phyloP scores from a whole-genome alignment of 208 protist species.

The Wallacemonas sp. region DNA sequence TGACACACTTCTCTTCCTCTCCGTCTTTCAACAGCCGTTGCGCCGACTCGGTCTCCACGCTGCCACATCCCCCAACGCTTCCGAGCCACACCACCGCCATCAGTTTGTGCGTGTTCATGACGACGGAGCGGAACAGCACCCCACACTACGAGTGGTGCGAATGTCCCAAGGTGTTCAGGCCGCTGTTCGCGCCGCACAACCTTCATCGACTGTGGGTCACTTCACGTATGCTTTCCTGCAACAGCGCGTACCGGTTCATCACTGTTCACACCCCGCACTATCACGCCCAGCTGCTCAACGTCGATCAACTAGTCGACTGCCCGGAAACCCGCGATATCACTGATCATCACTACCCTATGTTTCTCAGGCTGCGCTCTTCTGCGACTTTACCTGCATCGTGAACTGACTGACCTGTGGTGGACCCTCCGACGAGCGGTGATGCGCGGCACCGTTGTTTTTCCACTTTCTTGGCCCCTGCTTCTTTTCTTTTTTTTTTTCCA shows the following conservation, averaged over 20 bases:
- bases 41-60: neutral
- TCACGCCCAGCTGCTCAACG: neutral
- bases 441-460: neutral
- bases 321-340: neutral
- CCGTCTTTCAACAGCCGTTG: too few relatives aligned
- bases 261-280: neutral
- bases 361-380: neutral
- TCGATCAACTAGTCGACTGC: neutral
- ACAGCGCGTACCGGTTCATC: neutral
- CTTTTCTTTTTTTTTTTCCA: conserved; percentile 2
- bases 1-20: neutral
- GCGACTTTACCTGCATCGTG: neutral
- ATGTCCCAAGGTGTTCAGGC: neutral
- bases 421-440: too few relatives aligned
- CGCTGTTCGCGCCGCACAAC: neutral
- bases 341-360: neutral
- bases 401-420: too few relatives aligned
- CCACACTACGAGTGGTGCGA: neutral
- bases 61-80: neutral
- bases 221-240: neutral
- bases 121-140: neutral
- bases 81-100: neutral
- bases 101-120: neutral
- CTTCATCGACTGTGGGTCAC: neutral
- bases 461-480: neutral